These are phyloP conservation scores for Sphagnurus paluster DNA, from an alignment of 1,284 basidiomycete species.

Conservation along the genomic window DNA sequence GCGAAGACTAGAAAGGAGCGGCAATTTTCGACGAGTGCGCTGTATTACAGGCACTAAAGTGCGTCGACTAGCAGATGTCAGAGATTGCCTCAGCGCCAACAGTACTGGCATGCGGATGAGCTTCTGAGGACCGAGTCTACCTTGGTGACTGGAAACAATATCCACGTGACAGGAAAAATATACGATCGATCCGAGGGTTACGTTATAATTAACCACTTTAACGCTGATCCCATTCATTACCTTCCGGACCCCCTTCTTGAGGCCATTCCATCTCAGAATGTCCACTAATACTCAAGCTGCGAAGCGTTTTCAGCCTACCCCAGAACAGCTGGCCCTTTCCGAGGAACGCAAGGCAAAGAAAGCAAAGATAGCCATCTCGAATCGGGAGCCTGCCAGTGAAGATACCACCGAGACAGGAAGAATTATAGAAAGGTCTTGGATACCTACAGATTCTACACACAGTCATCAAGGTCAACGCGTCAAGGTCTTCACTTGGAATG, in stretches of 20 bases:
- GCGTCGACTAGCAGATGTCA: slow-evolving; percentile 12
- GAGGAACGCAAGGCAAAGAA: slow-evolving; percentile 56
- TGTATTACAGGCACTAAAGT: slow-evolving; percentile 4
- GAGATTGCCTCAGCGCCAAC: slow-evolving; percentile 29
- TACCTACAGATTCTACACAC: slow-evolving; percentile 31
- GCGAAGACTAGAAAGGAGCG: slow-evolving; percentile 27
- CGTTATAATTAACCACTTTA: too few species aligned
- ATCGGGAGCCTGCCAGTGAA: not conserved
- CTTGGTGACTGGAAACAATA: not conserved
- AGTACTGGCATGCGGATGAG: slow-evolving; percentile 34
- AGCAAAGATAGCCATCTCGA: slow-evolving; percentile 27
- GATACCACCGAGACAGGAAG: slow-evolving; percentile 16
- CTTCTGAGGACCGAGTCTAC: not conserved
- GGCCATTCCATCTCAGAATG: slow-evolving; percentile 7
- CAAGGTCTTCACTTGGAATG: slow-evolving; percentile 79
- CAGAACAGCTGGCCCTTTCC: slow-evolving; percentile 56
- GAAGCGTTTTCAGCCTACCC: slow-evolving; percentile 37
- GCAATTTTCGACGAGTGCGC: slow-evolving; percentile 19
- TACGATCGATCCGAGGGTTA: not conserved
- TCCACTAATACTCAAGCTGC: slow-evolving; percentile 1
- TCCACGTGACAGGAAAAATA: slow-evolving; percentile 5
- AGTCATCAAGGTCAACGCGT: slow-evolving; percentile 26
- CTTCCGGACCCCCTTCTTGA: not conserved
- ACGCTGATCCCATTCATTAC: too few species aligned
- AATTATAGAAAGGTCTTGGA: slow-evolving; percentile 56